phyloP scores from a whole-genome alignment of 371 early-diverging fungal genomes.

The Mortierella sp. region DNA sequence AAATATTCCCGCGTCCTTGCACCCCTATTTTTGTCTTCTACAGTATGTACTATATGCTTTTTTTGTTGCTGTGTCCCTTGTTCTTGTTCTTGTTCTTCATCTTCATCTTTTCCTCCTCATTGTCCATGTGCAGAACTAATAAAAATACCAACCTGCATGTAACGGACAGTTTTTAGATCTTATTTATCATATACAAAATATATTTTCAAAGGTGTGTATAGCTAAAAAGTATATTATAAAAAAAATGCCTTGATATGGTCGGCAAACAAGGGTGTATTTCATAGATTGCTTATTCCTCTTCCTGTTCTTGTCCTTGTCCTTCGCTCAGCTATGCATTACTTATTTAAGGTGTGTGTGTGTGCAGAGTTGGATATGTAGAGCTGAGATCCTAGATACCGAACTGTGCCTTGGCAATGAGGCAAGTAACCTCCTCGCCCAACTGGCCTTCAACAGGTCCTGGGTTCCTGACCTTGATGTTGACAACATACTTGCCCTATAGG shows the following conservation, averaged over 20 bases:
- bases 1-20: too few species aligned
- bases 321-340: background rate
- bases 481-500: slow-evolving; percentile 40
- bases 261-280: background rate
- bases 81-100: too few species aligned
- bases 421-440: slow-evolving; percentile 27
- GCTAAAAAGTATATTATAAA: background rate
- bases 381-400: slow-evolving; percentile 6
- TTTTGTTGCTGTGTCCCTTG: too few species aligned
- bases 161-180: background rate
- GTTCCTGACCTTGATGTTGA: slow-evolving; percentile 38
- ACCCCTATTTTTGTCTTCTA: too few species aligned
- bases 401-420: slow-evolving; percentile 32
- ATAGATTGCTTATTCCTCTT: too few species aligned
- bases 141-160: too few species aligned
- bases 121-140: too few species aligned
- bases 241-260: background rate
- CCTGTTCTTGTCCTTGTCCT: background rate
- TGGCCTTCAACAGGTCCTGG: slow-evolving; percentile 1
- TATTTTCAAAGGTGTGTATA: background rate
- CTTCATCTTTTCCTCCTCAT: too few species aligned
- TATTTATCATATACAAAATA: background rate
- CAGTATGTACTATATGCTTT: too few species aligned
- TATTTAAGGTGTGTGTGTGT: too few species aligned
- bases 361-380: too few species aligned